phyloP scores from a whole-genome alignment of 352 stramenopile genomes.

The Peronospora destructor region DNA sequence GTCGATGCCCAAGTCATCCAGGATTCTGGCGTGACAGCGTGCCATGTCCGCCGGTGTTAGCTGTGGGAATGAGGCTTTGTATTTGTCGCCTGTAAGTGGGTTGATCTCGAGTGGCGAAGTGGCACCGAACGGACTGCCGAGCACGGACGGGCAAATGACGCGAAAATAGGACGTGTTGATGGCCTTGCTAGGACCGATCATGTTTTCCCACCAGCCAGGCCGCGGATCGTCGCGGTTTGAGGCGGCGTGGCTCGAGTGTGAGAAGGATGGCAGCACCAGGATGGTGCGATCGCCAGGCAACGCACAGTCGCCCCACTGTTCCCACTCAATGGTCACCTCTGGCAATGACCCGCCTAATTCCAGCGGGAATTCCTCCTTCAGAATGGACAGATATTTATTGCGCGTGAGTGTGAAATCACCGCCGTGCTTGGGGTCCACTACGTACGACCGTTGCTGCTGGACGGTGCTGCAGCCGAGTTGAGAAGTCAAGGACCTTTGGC shows the following conservation, averaged over 20 bases:
- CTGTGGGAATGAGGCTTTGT: slow-evolving; percentile 70
- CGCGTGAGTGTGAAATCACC: slow-evolving; percentile 34
- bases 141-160: slow-evolving; percentile 77
- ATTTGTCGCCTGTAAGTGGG: slow-evolving; percentile 53
- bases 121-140: slow-evolving; percentile 81
- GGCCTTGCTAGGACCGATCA: slow-evolving; percentile 77
- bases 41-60: slow-evolving; percentile 84
- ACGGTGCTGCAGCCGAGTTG: slow-evolving; percentile 9
- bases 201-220: slow-evolving; percentile 85
- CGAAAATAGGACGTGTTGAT: slow-evolving; percentile 87
- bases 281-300: slow-evolving; percentile 68
- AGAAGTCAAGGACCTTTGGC: background rate
- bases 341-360: slow-evolving; percentile 48
- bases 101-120: slow-evolving; percentile 65
- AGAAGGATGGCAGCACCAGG: slow-evolving; percentile 79
- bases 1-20: slow-evolving; percentile 72
- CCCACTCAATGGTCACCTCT: slow-evolving; percentile 63
- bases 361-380: slow-evolving; percentile 56
- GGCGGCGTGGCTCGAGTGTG: slow-evolving; percentile 77
- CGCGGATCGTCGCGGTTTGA: slow-evolving; percentile 75
- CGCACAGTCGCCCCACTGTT: slow-evolving; percentile 75
- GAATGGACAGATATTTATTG: slow-evolving; percentile 69
- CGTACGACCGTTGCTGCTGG: slow-evolving; percentile 34
- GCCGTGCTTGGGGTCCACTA: slow-evolving; percentile 24
- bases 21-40: slow-evolving; percentile 60